Evolutionary conservation across 176 grass and related monocot genomes (phyloP).

Genomic region (Lolium perenne): DNA sequence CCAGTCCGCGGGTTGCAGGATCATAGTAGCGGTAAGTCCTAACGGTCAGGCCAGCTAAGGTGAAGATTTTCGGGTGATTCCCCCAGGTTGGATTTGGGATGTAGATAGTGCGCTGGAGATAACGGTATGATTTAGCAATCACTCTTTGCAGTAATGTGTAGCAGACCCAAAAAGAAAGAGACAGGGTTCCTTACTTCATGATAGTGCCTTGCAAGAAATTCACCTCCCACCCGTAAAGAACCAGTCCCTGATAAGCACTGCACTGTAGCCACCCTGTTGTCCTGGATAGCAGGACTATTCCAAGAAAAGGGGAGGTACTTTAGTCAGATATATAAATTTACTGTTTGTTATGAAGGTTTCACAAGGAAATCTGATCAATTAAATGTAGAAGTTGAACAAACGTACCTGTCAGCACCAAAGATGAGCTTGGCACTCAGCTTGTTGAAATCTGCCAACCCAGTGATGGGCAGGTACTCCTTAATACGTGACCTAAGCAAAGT

Average conservation of each 20-base stretch:
- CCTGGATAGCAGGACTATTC: constrained; percentile 81
- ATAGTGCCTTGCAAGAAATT: constrained; percentile 98
- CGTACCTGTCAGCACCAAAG: constrained; percentile 89
- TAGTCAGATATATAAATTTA: neutral
- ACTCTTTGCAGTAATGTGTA: neutral
- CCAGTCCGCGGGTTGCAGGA: constrained; percentile 80
- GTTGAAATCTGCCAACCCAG: constrained; percentile 93
- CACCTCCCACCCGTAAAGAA: constrained; percentile 86
- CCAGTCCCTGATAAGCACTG: constrained; percentile 97
- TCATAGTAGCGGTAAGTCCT: constrained; percentile 92
- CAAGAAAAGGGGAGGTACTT: constrained; percentile 3
- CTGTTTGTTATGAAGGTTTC: neutral
- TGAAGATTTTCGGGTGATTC: constrained; percentile 93
- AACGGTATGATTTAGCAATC: constrained; percentile 25
- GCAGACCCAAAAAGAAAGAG: neutral
- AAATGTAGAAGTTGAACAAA: constrained; percentile 12
- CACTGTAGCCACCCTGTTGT: constrained; percentile 83
- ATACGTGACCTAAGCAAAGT: constrained; percentile 58
- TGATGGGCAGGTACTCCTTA: constrained; percentile 96
- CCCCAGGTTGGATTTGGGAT: constrained; percentile 97
- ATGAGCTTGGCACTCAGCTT: constrained; percentile 98
- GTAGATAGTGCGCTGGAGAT: constrained; percentile 77
- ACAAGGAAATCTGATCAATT: neutral
- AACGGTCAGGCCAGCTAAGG: constrained; percentile 75
- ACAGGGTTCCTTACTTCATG: constrained; percentile 61